These are phyloP conservation scores for Adenanthera pavonina DNA, from an alignment of 306 rosid genomes.

Conservation along the genomic window DNA sequence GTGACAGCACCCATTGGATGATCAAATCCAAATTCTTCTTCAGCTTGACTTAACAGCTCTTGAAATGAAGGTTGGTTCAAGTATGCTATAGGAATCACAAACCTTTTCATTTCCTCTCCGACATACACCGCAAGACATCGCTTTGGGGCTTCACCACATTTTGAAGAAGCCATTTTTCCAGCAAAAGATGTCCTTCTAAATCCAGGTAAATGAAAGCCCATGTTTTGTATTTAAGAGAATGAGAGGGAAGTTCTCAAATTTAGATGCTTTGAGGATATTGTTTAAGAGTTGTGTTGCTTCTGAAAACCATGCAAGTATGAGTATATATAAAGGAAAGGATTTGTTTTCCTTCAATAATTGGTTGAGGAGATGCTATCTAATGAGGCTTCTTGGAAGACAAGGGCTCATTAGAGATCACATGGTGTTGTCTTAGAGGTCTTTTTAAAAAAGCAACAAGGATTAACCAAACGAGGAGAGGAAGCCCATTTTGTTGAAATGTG, in stretches of 20 bases:
- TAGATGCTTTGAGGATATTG: neutral
- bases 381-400: no score
- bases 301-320: no score
- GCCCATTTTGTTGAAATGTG: neutral
- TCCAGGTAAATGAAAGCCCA: conserved; percentile 15
- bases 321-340: no score
- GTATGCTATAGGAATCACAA: conserved; percentile 27
- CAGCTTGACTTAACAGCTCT: neutral
- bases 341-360: no score
- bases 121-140: conserved; percentile 31
- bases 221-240: neutral
- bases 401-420: no score
- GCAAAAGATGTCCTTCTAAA: neutral
- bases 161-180: neutral
- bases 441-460: neutral
- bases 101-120: conserved; percentile 36
- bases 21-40: neutral
- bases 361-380: no score
- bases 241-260: neutral
- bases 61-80: conserved; percentile 33
- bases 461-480: no score
- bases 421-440: no score
- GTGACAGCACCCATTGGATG: neutral
- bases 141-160: conserved; percentile 10
- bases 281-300: neutral